Evolutionary conservation across 148 eudicot species (phyloP).

Genomic region (Vaccinium myrtillus): DNA sequence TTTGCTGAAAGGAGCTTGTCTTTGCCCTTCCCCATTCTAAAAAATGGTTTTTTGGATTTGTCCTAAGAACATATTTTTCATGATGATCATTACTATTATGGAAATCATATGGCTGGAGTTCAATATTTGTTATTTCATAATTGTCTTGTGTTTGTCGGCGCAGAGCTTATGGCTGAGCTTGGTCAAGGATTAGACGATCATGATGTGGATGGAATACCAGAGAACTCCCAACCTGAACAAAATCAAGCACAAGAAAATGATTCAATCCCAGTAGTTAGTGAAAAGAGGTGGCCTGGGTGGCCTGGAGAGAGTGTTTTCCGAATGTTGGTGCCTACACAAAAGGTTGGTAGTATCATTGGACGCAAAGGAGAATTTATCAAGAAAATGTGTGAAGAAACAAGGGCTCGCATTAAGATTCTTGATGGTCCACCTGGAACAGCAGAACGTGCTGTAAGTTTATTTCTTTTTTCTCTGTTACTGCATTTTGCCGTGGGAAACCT

Average conservation of each 20-base stretch:
- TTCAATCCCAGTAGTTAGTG: slow-evolving; percentile 31
- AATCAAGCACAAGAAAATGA: slow-evolving; percentile 39
- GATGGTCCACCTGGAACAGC: slow-evolving; percentile 92
- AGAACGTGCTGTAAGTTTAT: slow-evolving; percentile 86
- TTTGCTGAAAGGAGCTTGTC: neutral
- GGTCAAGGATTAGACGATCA: slow-evolving; percentile 37
- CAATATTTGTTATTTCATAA: neutral
- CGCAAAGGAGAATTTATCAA: slow-evolving; percentile 95
- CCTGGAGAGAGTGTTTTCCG: slow-evolving; percentile 95
- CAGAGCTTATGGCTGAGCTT: slow-evolving; percentile 47
- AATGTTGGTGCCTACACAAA: slow-evolving; percentile 81
- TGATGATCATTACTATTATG: neutral
- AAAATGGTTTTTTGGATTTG: neutral
- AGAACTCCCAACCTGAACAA: slow-evolving; percentile 33
- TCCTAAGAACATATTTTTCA: neutral
- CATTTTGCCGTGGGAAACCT: neutral
- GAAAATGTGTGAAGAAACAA: slow-evolving; percentile 92
- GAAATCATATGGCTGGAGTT: neutral
- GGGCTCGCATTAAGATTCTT: slow-evolving; percentile 88
- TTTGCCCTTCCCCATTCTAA: neutral
- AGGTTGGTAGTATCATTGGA: slow-evolving; percentile 94
- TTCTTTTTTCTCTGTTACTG: neutral
- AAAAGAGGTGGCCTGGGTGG: slow-evolving; percentile 99
- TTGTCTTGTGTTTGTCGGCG: neutral
- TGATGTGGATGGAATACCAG: slow-evolving; percentile 34